Evolutionary conservation across 148 eudicot genomes (phyloP), one percentile per base, ranked within the genome.

Genomic region (Camellia granthamiana): DNA sequence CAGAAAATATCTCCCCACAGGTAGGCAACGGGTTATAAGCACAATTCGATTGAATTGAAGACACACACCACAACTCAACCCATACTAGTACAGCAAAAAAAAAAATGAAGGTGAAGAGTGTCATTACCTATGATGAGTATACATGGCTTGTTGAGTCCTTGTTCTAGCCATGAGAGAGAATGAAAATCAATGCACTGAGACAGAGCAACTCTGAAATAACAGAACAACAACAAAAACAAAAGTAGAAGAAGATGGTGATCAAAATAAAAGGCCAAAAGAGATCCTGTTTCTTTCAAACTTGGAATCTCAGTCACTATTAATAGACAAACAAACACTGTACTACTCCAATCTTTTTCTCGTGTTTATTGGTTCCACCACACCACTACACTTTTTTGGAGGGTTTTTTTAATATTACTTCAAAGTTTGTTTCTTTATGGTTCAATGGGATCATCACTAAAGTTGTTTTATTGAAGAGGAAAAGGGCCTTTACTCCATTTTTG

Each of bases 61-160:
- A 30, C 38, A 30, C 38, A 30, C 38, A n/a, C 38, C 38, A 30
- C 38, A 30, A 30, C 38, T 30, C 38, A 30, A 1, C 38, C 38
- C 38, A 30, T 30, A 30, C 38, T 30, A 30, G 38, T 30, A 30
- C 38, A 30, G 38, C 38, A 23, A n/a, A 2, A 51, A 9, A n/a
- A n/a, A 4, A 21, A 61, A 58, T 13, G 30, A 30, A 15, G 41
- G 30, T 4, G 21, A 14, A 9, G 23, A 21, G 18, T 49, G 38
- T 16, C 1, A 46, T 30, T 87, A 94, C 98, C 94, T 85, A 92
- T 90, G 63, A 94, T 88, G 73, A 92, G 85, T 76, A 88, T 77
- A 79, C 98, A 94, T 84, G 98, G 86, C 43, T 83, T 89, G 85
- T 88, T 92, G 85, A 94, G 89, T 61, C 88, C 81, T 75, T 19